phyloP scores from a whole-genome alignment of 176 grass and related monocot species.

The Musa troglodytarum region DNA sequence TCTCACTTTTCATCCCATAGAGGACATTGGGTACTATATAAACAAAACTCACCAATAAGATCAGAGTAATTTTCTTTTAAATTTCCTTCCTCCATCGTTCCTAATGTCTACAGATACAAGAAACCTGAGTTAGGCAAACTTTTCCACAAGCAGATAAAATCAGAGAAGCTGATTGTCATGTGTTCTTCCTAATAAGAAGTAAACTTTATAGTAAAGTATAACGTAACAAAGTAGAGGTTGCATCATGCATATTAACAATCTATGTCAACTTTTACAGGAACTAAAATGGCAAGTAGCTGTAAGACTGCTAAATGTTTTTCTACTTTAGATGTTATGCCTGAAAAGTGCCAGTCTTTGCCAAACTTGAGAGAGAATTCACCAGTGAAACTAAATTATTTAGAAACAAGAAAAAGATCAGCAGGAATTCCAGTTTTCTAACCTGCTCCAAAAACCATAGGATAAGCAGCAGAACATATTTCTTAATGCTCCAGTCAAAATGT shows the following conservation, averaged over 20 bases:
- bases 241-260: not conserved
- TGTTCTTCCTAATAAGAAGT: not conserved
- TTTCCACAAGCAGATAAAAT: not conserved
- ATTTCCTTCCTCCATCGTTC: not conserved
- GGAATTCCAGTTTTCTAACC: too few relatives aligned
- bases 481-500: too few relatives aligned
- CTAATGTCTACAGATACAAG: not conserved
- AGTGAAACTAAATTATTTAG: too few relatives aligned
- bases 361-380: too few relatives aligned
- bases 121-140: not conserved
- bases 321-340: too few relatives aligned
- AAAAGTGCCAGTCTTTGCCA: too few relatives aligned
- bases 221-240: not conserved
- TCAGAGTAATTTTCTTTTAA: not conserved
- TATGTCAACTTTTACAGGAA: not conserved
- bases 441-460: too few relatives aligned
- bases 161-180: not conserved
- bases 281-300: too few relatives aligned
- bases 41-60: not conserved
- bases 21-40: not conserved
- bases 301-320: too few relatives aligned
- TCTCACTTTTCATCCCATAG: slow-evolving; percentile 4
- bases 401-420: too few relatives aligned
- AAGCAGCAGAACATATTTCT: too few relatives aligned
- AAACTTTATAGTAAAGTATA: too few relatives aligned